phyloP scores from a whole-genome alignment of 768 basidiomycete genomes.

The Suillus placidus region DNA sequence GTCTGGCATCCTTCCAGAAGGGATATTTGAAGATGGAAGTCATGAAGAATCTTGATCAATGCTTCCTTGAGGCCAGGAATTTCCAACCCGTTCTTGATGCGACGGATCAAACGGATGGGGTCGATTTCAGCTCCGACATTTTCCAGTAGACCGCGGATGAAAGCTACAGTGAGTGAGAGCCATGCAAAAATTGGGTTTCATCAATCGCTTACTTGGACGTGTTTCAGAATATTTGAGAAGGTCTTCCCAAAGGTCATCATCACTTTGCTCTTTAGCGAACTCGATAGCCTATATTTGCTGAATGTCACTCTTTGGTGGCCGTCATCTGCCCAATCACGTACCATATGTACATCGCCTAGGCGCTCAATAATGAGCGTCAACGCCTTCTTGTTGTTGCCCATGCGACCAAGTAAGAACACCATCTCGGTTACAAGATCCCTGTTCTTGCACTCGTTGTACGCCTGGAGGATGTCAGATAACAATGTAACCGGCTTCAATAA shows the following conservation, averaged over 20 bases:
- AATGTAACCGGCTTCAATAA: neutral
- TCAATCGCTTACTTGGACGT: slow-evolving; percentile 64
- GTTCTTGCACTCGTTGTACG: slow-evolving; percentile 82
- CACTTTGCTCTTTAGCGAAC: slow-evolving; percentile 96
- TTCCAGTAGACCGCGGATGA: slow-evolving; percentile 93
- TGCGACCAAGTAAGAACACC: slow-evolving; percentile 95
- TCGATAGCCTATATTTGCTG: slow-evolving; percentile 76
- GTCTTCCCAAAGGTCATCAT: slow-evolving; percentile 98
- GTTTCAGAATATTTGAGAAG: slow-evolving; percentile 93
- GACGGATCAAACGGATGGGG: slow-evolving; percentile 89
- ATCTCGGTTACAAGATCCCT: slow-evolving; percentile 91
- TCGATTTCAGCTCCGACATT: slow-evolving; percentile 97
- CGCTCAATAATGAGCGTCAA: slow-evolving; percentile 94
- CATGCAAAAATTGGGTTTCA: neutral
- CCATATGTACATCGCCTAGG: slow-evolving; percentile 88
- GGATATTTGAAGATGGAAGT: slow-evolving; percentile 93
- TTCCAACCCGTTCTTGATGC: slow-evolving; percentile 95
- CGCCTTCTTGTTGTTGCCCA: slow-evolving; percentile 98
- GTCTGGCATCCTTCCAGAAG: slow-evolving; percentile 90
- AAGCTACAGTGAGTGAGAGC: slow-evolving; percentile 51
- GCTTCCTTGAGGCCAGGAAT: slow-evolving; percentile 95
- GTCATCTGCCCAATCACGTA: slow-evolving; percentile 35
- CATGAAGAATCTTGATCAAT: slow-evolving; percentile 94
- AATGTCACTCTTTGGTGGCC: slow-evolving; percentile 6
- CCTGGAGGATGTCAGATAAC: slow-evolving; percentile 45